A percentile compares a stretch with the other conserved stretches of the same genome.
These are phyloP conservation scores for Escallonia rubra DNA, from an alignment of 129 eudicot genomes.

Conservation along the genomic window DNA sequence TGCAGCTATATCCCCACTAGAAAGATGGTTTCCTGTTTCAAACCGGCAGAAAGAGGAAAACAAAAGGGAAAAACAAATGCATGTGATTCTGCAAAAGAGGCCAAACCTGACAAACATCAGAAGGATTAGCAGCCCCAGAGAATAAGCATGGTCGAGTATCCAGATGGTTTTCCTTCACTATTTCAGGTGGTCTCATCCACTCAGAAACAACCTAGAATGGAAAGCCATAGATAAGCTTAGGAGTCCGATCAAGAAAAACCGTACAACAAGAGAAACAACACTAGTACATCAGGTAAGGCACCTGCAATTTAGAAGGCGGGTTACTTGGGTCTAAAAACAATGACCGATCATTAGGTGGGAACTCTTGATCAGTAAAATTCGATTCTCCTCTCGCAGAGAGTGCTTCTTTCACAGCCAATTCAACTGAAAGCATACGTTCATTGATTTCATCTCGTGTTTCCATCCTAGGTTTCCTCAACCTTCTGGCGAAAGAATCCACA, in stretches of 20 bases:
- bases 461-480: slow-evolving; percentile 76
- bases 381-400: slow-evolving; percentile 86
- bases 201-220: slow-evolving; percentile 64
- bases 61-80: neutral
- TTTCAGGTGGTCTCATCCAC: slow-evolving; percentile 89
- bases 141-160: slow-evolving; percentile 76
- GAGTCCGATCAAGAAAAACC: neutral
- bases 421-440: slow-evolving; percentile 92
- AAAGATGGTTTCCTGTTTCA: neutral
- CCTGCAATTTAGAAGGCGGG: slow-evolving; percentile 88
- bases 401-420: slow-evolving; percentile 90
- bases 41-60: neutral
- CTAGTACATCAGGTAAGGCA: neutral
- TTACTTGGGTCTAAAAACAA: slow-evolving; percentile 77
- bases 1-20: too few relatives aligned
- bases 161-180: slow-evolving; percentile 61
- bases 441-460: slow-evolving; percentile 88
- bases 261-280: neutral
- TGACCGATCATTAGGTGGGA: slow-evolving; percentile 88
- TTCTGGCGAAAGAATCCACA: slow-evolving; percentile 89
- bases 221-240: neutral
- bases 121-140: slow-evolving; percentile 81
- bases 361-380: slow-evolving; percentile 90
- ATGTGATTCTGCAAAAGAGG: neutral
- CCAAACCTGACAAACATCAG: slow-evolving; percentile 97